A percentile compares a stretch with the other conserved stretches of the same genome.
These are phyloP conservation scores for Lactarius vividus DNA, from an alignment of 768 basidiomycete species.

Conservation along the genomic window DNA sequence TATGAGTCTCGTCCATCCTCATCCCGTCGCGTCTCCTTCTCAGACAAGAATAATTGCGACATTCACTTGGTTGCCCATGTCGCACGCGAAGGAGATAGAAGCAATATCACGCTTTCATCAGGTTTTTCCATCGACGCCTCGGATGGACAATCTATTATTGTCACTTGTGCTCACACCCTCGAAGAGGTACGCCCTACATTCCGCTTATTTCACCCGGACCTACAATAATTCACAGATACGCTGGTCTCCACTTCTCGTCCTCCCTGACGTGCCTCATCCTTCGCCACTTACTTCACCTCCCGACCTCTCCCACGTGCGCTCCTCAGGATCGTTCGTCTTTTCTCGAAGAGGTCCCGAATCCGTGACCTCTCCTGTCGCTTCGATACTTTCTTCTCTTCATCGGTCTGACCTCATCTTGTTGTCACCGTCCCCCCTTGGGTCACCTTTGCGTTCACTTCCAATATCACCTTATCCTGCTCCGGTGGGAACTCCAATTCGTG, in stretches of 20 bases:
- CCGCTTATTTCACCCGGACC: conserved; percentile 1
- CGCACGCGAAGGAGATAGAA: conserved; percentile 36
- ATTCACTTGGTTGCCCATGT: conserved; percentile 56
- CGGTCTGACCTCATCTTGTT: conserved; percentile 56
- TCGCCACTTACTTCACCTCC: conserved; percentile 12
- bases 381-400: conserved; percentile 55
- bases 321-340: conserved; percentile 45
- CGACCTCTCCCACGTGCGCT: conserved; percentile 21
- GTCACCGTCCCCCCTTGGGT: conserved; percentile 23
- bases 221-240: conserved; percentile 34
- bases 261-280: conserved; percentile 12
- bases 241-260: conserved; percentile 34
- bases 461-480: conserved; percentile 62
- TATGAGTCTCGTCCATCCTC: conserved; percentile 50
- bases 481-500: conserved; percentile 44
- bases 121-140: conserved; percentile 51
- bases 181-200: conserved; percentile 46
- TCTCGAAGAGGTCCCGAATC: conserved; percentile 33
- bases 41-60: conserved; percentile 27
- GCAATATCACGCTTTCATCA: conserved; percentile 52
- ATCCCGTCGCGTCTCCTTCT: conserved; percentile 32
- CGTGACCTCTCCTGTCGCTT: conserved; percentile 38
- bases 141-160: conserved; percentile 37
- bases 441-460: conserved; percentile 46
- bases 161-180: conserved; percentile 63